Conservation (phyloP, 2,329 filamentous ascomycete genomes). For the Neonectria neomacrospora region DNA sequence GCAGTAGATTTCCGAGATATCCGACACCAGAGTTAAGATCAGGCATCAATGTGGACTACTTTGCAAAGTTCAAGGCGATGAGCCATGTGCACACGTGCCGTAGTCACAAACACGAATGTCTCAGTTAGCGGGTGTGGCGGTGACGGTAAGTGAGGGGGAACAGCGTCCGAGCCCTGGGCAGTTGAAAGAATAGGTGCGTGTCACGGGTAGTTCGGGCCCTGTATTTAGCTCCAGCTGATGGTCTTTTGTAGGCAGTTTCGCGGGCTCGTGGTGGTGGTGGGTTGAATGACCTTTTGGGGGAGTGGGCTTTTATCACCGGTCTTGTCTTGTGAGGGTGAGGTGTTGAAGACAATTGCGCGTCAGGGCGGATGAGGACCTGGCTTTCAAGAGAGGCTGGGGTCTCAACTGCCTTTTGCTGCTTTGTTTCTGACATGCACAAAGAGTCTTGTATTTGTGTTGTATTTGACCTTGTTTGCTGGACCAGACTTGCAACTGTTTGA, state of each 20-base stretch:
- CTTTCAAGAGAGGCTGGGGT: neutral
- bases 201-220: neutral
- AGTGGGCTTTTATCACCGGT: constrained; percentile 13
- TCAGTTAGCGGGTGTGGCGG: constrained; percentile 20
- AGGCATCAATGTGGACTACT: constrained; percentile 11
- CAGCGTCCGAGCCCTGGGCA: neutral
- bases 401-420: neutral
- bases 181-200: neutral
- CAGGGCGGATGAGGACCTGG: neutral
- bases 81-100: constrained; percentile 27
- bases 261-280: constrained; percentile 12
- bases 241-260: neutral
- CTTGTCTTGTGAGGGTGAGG: constrained; percentile 10
- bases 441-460: neutral
- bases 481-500: neutral
- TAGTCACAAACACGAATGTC: constrained; percentile 20
- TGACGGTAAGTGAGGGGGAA: constrained; percentile 3
- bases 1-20: neutral
- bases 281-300: constrained; percentile 15
- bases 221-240: constrained; percentile 4
- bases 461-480: neutral
- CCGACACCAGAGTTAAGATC: constrained; percentile 8
- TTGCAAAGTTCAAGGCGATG: neutral
- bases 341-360: neutral
- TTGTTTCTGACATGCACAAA: neutral